A percentile compares a stretch with the other conserved stretches of the same genome.
Conservation (phyloP, 768 basidiomycete genomes). For the Brasilioporus rufonigricans region DNA sequence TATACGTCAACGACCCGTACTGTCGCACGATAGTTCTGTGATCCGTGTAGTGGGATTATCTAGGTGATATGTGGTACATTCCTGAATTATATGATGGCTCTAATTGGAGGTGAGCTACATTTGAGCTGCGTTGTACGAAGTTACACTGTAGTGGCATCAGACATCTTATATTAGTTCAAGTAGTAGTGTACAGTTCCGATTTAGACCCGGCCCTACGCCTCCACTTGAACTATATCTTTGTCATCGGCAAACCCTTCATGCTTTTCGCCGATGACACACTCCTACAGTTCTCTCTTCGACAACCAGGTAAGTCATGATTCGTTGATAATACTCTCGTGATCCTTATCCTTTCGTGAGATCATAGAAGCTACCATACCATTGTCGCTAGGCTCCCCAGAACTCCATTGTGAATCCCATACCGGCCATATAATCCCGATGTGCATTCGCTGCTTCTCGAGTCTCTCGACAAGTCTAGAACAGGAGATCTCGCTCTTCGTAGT, state of each 20-base stretch:
- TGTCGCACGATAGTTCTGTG: neutral
- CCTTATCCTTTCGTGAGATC: slow-evolving; percentile 3
- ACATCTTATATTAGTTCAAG: too few relatives aligned
- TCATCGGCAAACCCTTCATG: too few relatives aligned
- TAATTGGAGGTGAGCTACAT: too few relatives aligned
- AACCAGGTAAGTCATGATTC: slow-evolving; percentile 5
- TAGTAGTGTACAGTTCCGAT: slow-evolving; percentile 1
- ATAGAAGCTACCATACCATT: neutral
- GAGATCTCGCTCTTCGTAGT: neutral
- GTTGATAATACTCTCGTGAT: too few relatives aligned
- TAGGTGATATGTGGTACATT: neutral
- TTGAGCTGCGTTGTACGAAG: too few relatives aligned
- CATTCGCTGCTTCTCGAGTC: neutral
- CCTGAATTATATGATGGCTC: neutral
- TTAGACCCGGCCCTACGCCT: too few relatives aligned
- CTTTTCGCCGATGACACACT: neutral
- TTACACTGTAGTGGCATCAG: too few relatives aligned
- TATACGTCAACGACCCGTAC: neutral
- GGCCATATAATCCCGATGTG: neutral
- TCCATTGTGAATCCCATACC: neutral
- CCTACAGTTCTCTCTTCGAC: neutral
- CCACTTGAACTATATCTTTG: too few relatives aligned
- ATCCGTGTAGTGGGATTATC: too few relatives aligned
- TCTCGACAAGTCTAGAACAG: neutral
- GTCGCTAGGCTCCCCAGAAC: slow-evolving; percentile 4